Evolutionary conservation across 1,284 basidiomycete species (phyloP), one percentile per base, ranked within the genome.

Genomic region (Anthracocystis panici-leucophaei): DNA sequence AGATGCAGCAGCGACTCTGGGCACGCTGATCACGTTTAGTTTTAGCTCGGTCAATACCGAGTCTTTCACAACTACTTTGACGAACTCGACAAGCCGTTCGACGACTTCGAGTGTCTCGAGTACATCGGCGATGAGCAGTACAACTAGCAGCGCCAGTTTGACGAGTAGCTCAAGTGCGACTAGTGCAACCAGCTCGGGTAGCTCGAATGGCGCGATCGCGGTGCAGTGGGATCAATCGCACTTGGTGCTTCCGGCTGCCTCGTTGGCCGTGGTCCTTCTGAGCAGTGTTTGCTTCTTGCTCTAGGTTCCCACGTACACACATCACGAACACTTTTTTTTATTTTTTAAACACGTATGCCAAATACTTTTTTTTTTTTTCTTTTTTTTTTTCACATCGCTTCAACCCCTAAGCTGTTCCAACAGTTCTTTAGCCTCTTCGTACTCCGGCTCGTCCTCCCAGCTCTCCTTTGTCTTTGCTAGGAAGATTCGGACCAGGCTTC

Each of bases 391-490:
- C 49, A 14, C 12, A n/a, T 20, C 18, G 16, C 5, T 31, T 59
- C 57, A 77, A 57, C 46, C 65, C 57, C 57, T 64, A 16, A 80
- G 65, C 42, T 57, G 35, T 4, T 71, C 72, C 41, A 78, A 27
- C 41, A 89, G 69, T 60, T 88, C 90, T 75, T 88, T 88, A 77
- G 98, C 87, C 75, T 88, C 87, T 45, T 88, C 86, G 91, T 92
- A 97, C 86, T 94, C 94, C 2, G 90, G 88, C 85, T 96, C 92
- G 63, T 94, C 93, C 82, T 92, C 92, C 81, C 95, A 97, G 60
- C 78, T 72, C 21, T 91, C 82, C 76, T 82, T 85, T n/a, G 88
- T 89, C 57, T 88, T 77, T 3, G 92, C 94, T 86, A 95, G 89
- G 85, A 97, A 98, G 45, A 91, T 92, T 82, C 95, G 88, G 58